Percentiles rank a stretch among this genome's conserved stretches.
phyloP scores from a whole-genome alignment of 2,329 filamentous ascomycete genomes.

The Purpureocillium lavendulum region DNA sequence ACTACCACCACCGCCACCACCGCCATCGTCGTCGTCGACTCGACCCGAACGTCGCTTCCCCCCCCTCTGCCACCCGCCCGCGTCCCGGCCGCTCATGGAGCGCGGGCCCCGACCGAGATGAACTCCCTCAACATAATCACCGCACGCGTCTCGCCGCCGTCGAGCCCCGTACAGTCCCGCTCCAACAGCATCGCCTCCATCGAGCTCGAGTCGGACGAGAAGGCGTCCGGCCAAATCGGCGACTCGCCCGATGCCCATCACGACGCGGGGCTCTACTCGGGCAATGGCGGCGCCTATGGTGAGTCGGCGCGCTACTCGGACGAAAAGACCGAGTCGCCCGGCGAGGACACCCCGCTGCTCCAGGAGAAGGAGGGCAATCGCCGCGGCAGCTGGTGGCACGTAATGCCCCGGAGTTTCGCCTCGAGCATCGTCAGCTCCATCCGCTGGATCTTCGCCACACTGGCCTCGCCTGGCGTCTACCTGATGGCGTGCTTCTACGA shows the following conservation, averaged over 20 bases:
- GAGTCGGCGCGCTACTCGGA: conserved; percentile 26
- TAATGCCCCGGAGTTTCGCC: conserved; percentile 61
- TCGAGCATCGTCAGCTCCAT: conserved; percentile 67
- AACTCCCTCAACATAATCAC: conserved; percentile 95
- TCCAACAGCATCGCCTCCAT: conserved; percentile 52
- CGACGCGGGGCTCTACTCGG: conserved; percentile 26
- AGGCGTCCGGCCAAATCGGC: conserved; percentile 15
- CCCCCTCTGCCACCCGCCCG: neutral
- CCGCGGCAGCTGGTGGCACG: conserved; percentile 40
- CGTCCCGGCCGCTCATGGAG: conserved; percentile 40
- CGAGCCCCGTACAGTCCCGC: conserved; percentile 47
- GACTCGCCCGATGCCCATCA: conserved; percentile 26
- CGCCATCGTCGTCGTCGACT: too few species aligned
- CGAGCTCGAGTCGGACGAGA: conserved; percentile 34
- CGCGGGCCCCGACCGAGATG: conserved; percentile 58
- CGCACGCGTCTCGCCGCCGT: conserved; percentile 62
- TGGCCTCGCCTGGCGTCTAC: conserved; percentile 75
- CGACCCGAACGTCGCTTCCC: neutral
- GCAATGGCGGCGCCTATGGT: conserved; percentile 24
- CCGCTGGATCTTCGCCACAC: conserved; percentile 67
- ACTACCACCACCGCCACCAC: too few species aligned
- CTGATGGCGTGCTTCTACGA: conserved; percentile 78
- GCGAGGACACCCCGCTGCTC: conserved; percentile 61
- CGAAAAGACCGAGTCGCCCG: conserved; percentile 20
- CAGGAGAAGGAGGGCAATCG: conserved; percentile 22